phyloP scores from a whole-genome alignment of 352 stramenopile genomes.

The Globisporangium heterothallicum region DNA sequence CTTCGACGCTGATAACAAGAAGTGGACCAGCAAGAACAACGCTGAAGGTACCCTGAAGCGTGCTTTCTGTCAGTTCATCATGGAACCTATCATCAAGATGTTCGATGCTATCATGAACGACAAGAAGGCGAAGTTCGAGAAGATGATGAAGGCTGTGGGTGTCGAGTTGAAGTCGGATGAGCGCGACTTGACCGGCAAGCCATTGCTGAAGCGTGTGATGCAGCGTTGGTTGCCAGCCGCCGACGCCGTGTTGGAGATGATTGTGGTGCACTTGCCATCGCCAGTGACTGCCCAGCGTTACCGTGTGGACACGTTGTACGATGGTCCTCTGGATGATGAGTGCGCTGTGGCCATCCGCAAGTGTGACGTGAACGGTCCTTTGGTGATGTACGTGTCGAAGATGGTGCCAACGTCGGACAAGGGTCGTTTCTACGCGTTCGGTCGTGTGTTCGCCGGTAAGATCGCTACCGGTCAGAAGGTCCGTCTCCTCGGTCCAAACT shows the following conservation, averaged over 20 bases:
- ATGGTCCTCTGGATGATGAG: constrained; percentile 97
- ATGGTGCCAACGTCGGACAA: constrained; percentile 99
- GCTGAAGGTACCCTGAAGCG: constrained; percentile 91
- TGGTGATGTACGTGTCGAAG: constrained; percentile 99
- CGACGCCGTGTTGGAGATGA: constrained; percentile 99
- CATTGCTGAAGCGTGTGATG: constrained; percentile 97
- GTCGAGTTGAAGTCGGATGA: constrained; percentile 98
- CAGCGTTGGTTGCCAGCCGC: constrained; percentile 99
- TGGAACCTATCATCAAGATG: constrained; percentile 99
- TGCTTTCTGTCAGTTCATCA: constrained; percentile 99
- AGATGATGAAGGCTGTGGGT: constrained; percentile 95
- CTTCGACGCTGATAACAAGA: constrained; percentile 94
- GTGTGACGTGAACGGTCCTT: constrained; percentile 96
- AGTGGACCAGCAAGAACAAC: constrained; percentile 96
- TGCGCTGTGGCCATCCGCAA: constrained; percentile 96
- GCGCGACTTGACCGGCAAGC: constrained; percentile 94
- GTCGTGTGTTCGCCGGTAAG: constrained; percentile 99
- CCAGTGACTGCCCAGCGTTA: constrained; percentile 96
- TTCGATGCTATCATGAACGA: constrained; percentile 99
- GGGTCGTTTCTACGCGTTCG: constrained; percentile 99
- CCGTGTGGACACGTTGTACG: constrained; percentile 98
- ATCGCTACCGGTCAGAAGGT: constrained; percentile 99
- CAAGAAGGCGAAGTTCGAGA: constrained; percentile 98
- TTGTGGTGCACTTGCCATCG: constrained; percentile 99
- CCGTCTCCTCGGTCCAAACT: constrained; percentile 99